These are phyloP conservation scores for Nitzschia sp. DNA, from an alignment of 108 stramenopile genomes.

Conservation along the genomic window DNA sequence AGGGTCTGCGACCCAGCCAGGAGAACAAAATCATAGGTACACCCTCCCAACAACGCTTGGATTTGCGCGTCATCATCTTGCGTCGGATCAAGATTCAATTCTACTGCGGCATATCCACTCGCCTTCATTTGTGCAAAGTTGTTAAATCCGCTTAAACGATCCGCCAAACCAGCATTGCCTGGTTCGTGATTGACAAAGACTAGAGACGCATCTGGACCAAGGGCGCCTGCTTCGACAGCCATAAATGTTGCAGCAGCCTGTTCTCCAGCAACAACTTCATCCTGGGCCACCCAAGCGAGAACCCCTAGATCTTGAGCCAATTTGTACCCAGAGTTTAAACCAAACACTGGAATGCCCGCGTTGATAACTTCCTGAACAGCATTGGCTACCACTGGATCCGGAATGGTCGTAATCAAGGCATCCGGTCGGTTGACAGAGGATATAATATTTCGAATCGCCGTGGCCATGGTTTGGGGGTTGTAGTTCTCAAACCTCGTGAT, in stretches of 20 bases:
- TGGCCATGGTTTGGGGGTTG: not conserved
- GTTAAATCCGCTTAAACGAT: not conserved
- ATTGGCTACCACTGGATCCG: not conserved
- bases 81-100: not conserved
- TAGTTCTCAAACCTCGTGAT: not conserved
- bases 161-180: slow-evolving; percentile 5
- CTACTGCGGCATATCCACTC: not conserved
- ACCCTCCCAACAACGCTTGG: slow-evolving; percentile 1
- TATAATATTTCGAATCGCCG: not conserved
- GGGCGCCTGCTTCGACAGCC: not conserved
- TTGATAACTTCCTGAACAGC: slow-evolving; percentile 7
- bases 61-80: not conserved
- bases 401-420: slow-evolving; percentile 28
- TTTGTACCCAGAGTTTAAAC: slow-evolving; percentile 16
- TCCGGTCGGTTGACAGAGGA: not conserved
- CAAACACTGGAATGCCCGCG: slow-evolving; percentile 17
- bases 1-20: not conserved
- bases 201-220: not conserved
- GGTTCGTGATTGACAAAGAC: slow-evolving; percentile 14
- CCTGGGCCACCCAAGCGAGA: not conserved
- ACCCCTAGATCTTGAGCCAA: not conserved
- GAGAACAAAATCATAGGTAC: slow-evolving; percentile 23
- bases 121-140: not conserved
- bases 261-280: slow-evolving; percentile 15
- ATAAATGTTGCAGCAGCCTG: slow-evolving; percentile 8